phyloP scores from a whole-genome alignment of 495 filamentous ascomycete genomes.

The Daldinia decipiens region DNA sequence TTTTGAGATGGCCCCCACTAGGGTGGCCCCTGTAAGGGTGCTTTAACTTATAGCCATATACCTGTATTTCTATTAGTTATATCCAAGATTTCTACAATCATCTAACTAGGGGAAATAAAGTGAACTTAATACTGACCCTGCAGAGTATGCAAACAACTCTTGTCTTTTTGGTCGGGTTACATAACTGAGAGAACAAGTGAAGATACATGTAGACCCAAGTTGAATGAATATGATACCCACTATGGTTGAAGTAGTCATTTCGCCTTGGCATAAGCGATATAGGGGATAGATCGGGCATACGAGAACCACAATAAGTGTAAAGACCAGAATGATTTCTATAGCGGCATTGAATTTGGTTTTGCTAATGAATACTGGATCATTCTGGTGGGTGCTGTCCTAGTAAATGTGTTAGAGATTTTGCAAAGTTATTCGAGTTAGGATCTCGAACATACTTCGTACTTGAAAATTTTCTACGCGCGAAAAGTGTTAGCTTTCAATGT shows the following conservation, averaged over 20 bases:
- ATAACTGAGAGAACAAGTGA: slow-evolving; percentile 19
- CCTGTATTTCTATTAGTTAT: slow-evolving; percentile 5
- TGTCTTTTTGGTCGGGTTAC: slow-evolving; percentile 21
- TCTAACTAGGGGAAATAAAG: neutral
- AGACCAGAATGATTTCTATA: slow-evolving; percentile 1
- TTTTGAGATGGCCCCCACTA: too few relatives aligned
- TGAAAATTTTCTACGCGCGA: slow-evolving; percentile 9
- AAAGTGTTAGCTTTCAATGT: neutral
- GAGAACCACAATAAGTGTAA: slow-evolving; percentile 8
- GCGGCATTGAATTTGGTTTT: neutral
- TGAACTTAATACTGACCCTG: slow-evolving; percentile 12
- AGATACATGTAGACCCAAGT: slow-evolving; percentile 15
- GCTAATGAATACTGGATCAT: neutral
- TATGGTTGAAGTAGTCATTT: slow-evolving; percentile 12
- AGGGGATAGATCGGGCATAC: slow-evolving; percentile 24
- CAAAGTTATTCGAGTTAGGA: neutral
- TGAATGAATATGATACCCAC: slow-evolving; percentile 32
- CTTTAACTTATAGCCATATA: slow-evolving; percentile 30
- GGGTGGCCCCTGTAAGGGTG: too few relatives aligned
- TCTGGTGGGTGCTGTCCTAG: neutral
- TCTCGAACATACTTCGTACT: neutral
- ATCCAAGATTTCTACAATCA: neutral
- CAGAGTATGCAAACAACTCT: slow-evolving; percentile 29
- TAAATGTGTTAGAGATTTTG: neutral
- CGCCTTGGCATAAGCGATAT: slow-evolving; percentile 22